Base-by-base conservation (phyloP, 352 stramenopile genomes). In the Globisporangium parvum region DNA sequence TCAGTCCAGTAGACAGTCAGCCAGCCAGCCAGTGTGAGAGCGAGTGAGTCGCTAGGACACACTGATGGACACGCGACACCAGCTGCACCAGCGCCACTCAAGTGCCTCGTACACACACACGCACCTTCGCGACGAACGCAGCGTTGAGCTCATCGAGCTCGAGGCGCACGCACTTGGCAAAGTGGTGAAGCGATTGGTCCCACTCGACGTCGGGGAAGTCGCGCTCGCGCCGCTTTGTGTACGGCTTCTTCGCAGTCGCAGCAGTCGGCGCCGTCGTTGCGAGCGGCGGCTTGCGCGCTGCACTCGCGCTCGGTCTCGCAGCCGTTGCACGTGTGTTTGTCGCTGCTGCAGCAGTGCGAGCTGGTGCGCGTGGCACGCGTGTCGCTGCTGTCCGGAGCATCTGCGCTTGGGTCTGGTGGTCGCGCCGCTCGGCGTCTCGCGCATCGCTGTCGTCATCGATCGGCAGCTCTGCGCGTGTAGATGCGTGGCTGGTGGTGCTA, bases 101-200 rank as follows among this genome's bases (percentile, higher is more conserved):
- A 11, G 23, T 9, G 42, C 18, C 42, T 24, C 3, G 5, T 35
- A n/a, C 17, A 47, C 2, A 14, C 18, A 37, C 14, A 50, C 56
- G 11, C 21, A 73, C 72, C 51, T 68, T 41, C 21, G 60, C 35
- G 0, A 81, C 35, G 39, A 85, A 83, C 28, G 64, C 63, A n/a
- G 33, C 35, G 44, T 61, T 66, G 44, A 83, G 62, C 23, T 75
- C 63, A 12, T 73, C 46, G 20, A 85, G 47, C 15, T 85, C 75
- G 33, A 63, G 48, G 6, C 52, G 52, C 37, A 85, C 50, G 44
- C 61, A 74, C 10, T 41, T 45, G 8, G 63, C 69, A 49, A 83
- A 85, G 33, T 83, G 57, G 47, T 66, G 60, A 14, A 78, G 68
- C 14, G 72, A 55, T 8, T 53, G 56, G 49, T 69, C 71, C 63